phyloP scores from a whole-genome alignment of 371 early-diverging fungal species.

The Blastocladiella emersonii region DNA sequence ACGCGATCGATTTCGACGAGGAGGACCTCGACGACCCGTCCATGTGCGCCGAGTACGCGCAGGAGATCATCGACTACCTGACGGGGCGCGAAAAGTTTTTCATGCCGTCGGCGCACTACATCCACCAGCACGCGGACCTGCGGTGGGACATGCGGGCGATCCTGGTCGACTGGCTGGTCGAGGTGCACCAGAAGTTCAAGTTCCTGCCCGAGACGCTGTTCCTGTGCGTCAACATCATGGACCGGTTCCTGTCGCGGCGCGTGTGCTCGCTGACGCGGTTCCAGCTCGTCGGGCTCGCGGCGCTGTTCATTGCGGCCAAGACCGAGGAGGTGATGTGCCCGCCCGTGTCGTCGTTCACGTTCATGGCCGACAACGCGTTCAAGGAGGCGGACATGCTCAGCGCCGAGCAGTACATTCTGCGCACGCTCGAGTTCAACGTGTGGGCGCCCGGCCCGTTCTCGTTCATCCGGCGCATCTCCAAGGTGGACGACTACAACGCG shows the following conservation, averaged over 20 bases:
- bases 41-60: constrained; percentile 82
- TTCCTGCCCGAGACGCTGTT: constrained; percentile 94
- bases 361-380: constrained; percentile 62
- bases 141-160: constrained; percentile 86
- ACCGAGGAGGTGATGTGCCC: constrained; percentile 91
- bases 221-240: constrained; percentile 87
- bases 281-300: constrained; percentile 92
- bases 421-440: constrained; percentile 63
- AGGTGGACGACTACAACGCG: constrained; percentile 74
- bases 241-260: constrained; percentile 85
- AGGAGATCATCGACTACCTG: constrained; percentile 78
- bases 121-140: constrained; percentile 71
- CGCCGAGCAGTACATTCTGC: constrained; percentile 82
- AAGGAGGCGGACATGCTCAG: constrained; percentile 64
- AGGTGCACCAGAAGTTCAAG: constrained; percentile 77
- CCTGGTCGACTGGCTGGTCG: constrained; percentile 84
- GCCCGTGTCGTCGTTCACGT: constrained; percentile 60
- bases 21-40: constrained; percentile 60
- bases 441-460: constrained; percentile 76
- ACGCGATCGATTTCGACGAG: constrained; percentile 23
- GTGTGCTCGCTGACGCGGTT: constrained; percentile 73
- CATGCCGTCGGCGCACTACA: constrained; percentile 46
- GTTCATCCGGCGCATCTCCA: constrained; percentile 78
- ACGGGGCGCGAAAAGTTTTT: constrained; percentile 48
- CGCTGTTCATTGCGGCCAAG: constrained; percentile 90